Evolutionary conservation across 1,284 basidiomycete species (phyloP).

Genomic region (Cryptococcus hybrid): DNA sequence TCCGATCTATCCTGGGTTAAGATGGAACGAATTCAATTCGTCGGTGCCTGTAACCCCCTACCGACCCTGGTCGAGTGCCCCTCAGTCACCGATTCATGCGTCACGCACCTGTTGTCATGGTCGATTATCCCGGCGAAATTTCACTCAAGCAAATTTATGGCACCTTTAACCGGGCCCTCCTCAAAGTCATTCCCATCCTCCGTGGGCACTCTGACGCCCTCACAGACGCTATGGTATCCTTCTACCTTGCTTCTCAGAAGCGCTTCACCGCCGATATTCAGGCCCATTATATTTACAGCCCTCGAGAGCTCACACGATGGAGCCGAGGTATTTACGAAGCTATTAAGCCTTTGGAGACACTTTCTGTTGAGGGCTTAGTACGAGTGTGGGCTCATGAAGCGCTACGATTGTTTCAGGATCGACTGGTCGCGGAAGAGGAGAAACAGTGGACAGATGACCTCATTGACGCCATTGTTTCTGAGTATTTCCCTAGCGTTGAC

Average conservation of each 20-base stretch:
- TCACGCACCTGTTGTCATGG: constrained; percentile 99
- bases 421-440: constrained; percentile 88
- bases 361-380: constrained; percentile 91
- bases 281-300: constrained; percentile 99
- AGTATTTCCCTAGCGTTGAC: constrained; percentile 91
- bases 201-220: constrained; percentile 91
- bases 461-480: constrained; percentile 78
- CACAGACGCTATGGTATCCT: constrained; percentile 95
- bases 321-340: constrained; percentile 97
- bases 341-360: constrained; percentile 83
- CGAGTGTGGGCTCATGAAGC: constrained; percentile 99
- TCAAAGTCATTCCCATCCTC: constrained; percentile 93
- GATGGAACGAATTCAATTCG: constrained; percentile 97
- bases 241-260: constrained; percentile 92
- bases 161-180: constrained; percentile 94
- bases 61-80: constrained; percentile 99
- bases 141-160: constrained; percentile 99
- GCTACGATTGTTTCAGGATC: constrained; percentile 94
- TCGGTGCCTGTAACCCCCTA: constrained; percentile 99
- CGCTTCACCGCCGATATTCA: constrained; percentile 94
- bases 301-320: constrained; percentile 98
- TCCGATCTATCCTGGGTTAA: constrained; percentile 97
- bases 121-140: constrained; percentile 96
- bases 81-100: constrained; percentile 95
- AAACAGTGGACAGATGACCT: constrained; percentile 92